These are phyloP conservation scores for Wickerhamomyces sp. DNA, from an alignment of 1,139 yeast species.

Conservation along the genomic window DNA sequence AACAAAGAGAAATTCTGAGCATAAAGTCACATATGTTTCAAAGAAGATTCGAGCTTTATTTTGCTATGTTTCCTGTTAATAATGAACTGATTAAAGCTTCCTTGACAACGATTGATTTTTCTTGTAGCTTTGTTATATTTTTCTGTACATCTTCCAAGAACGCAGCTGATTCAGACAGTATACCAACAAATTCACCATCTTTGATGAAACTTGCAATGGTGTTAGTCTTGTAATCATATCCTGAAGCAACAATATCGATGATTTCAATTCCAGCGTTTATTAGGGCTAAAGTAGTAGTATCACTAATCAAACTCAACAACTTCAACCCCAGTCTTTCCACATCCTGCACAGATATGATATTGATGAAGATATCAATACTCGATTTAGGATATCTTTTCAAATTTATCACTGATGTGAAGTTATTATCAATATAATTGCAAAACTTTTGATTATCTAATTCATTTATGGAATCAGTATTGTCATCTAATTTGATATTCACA, in stretches of 20 bases:
- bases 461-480: constrained; percentile 28
- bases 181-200: constrained; percentile 30
- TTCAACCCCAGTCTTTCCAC: constrained; percentile 22
- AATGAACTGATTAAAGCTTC: constrained; percentile 11
- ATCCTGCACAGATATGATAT: constrained; percentile 48
- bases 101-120: constrained; percentile 10
- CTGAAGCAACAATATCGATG: constrained; percentile 72
- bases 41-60: background rate
- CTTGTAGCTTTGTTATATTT: constrained; percentile 14
- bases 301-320: constrained; percentile 21
- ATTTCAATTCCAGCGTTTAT: constrained; percentile 82
- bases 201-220: constrained; percentile 29
- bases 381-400: constrained; percentile 83
- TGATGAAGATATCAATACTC: constrained; percentile 74
- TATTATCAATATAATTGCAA: constrained; percentile 28
- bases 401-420: constrained; percentile 40
- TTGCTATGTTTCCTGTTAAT: background rate
- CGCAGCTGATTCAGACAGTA: constrained; percentile 27
- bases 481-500: constrained; percentile 61
- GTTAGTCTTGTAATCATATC: constrained; percentile 37
- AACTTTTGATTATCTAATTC: constrained; percentile 28
- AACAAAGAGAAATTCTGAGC: constrained; percentile 7
- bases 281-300: constrained; percentile 50
- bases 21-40: no score
- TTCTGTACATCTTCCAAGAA: constrained; percentile 20